A percentile compares a stretch with the other conserved stretches of the same genome.
phyloP scores from a whole-genome alignment of 2,329 filamentous ascomycete species.

The Teratosphaeria epicoccoides region DNA sequence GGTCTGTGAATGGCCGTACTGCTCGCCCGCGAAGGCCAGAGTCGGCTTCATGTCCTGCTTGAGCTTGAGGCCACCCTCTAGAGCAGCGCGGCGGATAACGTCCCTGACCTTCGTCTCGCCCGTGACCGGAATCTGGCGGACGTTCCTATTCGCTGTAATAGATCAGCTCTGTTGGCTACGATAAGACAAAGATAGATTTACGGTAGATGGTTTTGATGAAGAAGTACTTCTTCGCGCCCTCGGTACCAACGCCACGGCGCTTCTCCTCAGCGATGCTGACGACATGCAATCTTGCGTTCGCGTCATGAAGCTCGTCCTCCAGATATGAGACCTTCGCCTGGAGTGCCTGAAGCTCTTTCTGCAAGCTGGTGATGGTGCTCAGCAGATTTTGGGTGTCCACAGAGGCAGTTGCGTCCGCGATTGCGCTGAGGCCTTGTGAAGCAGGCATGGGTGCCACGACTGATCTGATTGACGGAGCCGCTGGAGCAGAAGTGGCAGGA shows the following conservation, averaged over 20 bases:
- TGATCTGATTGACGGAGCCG: not conserved
- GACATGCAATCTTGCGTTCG: not conserved
- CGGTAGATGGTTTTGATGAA: slow-evolving; percentile 2
- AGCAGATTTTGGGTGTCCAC: not conserved
- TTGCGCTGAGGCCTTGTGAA: not conserved
- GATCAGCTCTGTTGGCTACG: not conserved
- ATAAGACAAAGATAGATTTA: slow-evolving; percentile 1
- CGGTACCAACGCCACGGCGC: slow-evolving; percentile 4
- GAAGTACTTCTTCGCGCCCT: slow-evolving; percentile 2
- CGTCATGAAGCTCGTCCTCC: not conserved
- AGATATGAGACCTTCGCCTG: not conserved
- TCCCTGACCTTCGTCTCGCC: not conserved
- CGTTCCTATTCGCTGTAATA: slow-evolving; percentile 1
- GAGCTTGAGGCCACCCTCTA: not conserved
- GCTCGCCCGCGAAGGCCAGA: slow-evolving; percentile 1
- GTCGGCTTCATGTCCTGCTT: not conserved
- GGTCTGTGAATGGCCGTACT: slow-evolving; percentile 1
- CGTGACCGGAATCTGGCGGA: slow-evolving; percentile 1
- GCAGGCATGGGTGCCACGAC: too few relatives aligned
- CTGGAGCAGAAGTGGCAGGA: not conserved
- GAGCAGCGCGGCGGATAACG: slow-evolving; percentile 2
- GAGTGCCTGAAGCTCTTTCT: not conserved
- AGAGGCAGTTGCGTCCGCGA: not conserved
- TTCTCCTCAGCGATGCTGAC: slow-evolving; percentile 1
- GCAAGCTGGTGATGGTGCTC: not conserved